Conservation (phyloP, 140 eudicot species). For the Erigeron philadelphicus region DNA sequence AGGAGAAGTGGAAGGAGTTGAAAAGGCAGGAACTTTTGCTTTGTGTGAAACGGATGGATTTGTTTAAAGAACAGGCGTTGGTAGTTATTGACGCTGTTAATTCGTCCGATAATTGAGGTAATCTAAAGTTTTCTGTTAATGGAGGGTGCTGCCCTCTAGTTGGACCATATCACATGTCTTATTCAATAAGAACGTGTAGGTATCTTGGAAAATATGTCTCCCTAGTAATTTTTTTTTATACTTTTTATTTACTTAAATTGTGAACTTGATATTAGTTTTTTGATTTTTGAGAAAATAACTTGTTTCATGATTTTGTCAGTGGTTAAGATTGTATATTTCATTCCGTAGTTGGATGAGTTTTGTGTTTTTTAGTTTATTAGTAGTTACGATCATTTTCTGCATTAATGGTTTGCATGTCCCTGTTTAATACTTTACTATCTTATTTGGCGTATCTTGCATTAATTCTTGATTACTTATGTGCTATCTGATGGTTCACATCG, state of each 20-base stretch:
- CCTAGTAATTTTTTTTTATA: neutral
- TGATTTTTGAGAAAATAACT: constrained; percentile 15
- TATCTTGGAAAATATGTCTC: constrained; percentile 15
- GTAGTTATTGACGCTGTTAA: constrained; percentile 34
- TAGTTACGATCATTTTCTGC: neutral
- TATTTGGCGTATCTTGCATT: neutral
- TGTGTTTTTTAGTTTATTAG: constrained; percentile 4
- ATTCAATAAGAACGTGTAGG: constrained; percentile 27
- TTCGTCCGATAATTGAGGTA: constrained; percentile 32
- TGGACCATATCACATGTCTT: constrained; percentile 14
- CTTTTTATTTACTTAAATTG: neutral
- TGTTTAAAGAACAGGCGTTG: constrained; percentile 29
- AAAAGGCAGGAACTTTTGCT: constrained; percentile 40
- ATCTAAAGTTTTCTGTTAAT: constrained; percentile 14
- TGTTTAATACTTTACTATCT: neutral
- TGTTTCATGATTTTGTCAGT: constrained; percentile 22
- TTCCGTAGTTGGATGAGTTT: neutral
- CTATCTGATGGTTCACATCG: neutral
- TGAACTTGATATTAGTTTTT: constrained; percentile 27
- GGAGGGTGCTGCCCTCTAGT: constrained; percentile 8
- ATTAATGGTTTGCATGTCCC: neutral
- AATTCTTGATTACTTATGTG: neutral
- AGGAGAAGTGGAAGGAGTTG: constrained; percentile 39
- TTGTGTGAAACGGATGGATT: constrained; percentile 31
- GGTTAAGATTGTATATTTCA: constrained; percentile 7